Percentiles rank a stretch among this genome's conserved stretches.
These are phyloP conservation scores for Pseudogymnoascus sp. DNA, from an alignment of 2,329 filamentous ascomycete genomes.

Conservation along the genomic window DNA sequence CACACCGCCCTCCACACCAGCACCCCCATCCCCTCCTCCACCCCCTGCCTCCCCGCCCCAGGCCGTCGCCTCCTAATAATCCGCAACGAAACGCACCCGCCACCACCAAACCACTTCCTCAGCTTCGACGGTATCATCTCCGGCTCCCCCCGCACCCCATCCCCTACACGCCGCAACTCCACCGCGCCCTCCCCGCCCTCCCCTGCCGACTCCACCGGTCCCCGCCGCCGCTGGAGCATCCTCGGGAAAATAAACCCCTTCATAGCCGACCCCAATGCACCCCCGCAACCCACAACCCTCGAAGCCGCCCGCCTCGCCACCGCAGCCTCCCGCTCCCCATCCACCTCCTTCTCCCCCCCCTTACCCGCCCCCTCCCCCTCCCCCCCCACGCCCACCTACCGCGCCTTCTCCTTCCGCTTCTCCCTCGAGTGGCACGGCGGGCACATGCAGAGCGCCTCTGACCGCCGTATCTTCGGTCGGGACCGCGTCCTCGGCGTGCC, in stretches of 20 bases:
- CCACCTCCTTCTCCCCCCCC: slow-evolving; percentile 35
- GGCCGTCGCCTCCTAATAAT: slow-evolving; percentile 62
- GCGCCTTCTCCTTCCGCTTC: slow-evolving; percentile 63
- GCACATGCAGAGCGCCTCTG: not conserved
- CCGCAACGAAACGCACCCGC: slow-evolving; percentile 48
- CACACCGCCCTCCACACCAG: slow-evolving; percentile 45
- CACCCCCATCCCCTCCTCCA: slow-evolving; percentile 47
- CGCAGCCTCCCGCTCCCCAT: slow-evolving; percentile 35
- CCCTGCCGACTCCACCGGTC: slow-evolving; percentile 38
- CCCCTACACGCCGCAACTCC: slow-evolving; percentile 14
- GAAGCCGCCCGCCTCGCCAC: slow-evolving; percentile 44
- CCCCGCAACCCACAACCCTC: slow-evolving; percentile 30
- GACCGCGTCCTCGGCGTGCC: slow-evolving; percentile 60
- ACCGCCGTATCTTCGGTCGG: slow-evolving; percentile 37
- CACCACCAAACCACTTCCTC: slow-evolving; percentile 40
- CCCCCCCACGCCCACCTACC: slow-evolving; percentile 35
- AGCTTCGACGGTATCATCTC: slow-evolving; percentile 51
- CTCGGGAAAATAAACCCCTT: slow-evolving; percentile 55
- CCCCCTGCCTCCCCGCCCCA: slow-evolving; percentile 61
- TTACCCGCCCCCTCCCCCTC: slow-evolving; percentile 46
- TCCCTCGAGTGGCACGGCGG: slow-evolving; percentile 50
- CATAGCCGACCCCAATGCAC: slow-evolving; percentile 18
- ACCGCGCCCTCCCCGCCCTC: slow-evolving; percentile 14
- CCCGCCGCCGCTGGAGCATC: slow-evolving; percentile 45
- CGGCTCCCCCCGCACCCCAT: not conserved